These are phyloP conservation scores for Alternaria incomplexa DNA, from an alignment of 2,329 filamentous ascomycete genomes.

Conservation along the genomic window DNA sequence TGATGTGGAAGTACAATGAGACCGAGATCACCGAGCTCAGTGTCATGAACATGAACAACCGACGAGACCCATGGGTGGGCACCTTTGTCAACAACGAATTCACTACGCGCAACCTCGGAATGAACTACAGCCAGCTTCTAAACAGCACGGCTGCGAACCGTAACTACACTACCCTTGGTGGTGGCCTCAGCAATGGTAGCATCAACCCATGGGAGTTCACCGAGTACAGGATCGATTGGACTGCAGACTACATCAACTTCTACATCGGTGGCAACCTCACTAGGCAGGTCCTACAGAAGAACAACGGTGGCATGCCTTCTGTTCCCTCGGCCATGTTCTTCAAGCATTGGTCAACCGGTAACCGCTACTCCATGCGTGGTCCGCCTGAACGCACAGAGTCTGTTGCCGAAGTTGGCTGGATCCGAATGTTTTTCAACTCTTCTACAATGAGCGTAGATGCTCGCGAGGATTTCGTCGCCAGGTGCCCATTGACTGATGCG, in stretches of 20 bases:
- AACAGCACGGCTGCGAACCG: slow-evolving; percentile 33
- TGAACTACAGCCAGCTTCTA: slow-evolving; percentile 50
- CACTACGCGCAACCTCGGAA: slow-evolving; percentile 44
- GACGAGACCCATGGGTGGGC: slow-evolving; percentile 47
- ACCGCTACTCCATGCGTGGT: slow-evolving; percentile 53
- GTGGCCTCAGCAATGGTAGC: slow-evolving; percentile 36
- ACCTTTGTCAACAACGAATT: slow-evolving; percentile 50
- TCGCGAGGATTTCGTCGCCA: slow-evolving; percentile 7
- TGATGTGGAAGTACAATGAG: slow-evolving; percentile 55
- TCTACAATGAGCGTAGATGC: slow-evolving; percentile 44
- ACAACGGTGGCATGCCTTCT: slow-evolving; percentile 45
- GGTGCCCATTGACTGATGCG: slow-evolving; percentile 20
- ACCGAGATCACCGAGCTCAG: slow-evolving; percentile 53
- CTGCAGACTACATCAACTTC: slow-evolving; percentile 50
- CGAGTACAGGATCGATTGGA: slow-evolving; percentile 58
- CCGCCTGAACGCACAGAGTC: slow-evolving; percentile 49
- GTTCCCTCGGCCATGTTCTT: slow-evolving; percentile 53
- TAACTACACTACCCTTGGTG: slow-evolving; percentile 49
- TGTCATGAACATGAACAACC: slow-evolving; percentile 54
- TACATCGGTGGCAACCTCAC: slow-evolving; percentile 50
- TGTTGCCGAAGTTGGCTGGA: slow-evolving; percentile 53
- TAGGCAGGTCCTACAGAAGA: slow-evolving; percentile 41
- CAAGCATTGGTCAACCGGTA: slow-evolving; percentile 58
- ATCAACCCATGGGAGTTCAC: slow-evolving; percentile 53
- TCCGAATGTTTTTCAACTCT: slow-evolving; percentile 59